Evolutionary conservation across 2,329 filamentous ascomycete genomes (phyloP).

Genomic region (Penicillium vulpinum): DNA sequence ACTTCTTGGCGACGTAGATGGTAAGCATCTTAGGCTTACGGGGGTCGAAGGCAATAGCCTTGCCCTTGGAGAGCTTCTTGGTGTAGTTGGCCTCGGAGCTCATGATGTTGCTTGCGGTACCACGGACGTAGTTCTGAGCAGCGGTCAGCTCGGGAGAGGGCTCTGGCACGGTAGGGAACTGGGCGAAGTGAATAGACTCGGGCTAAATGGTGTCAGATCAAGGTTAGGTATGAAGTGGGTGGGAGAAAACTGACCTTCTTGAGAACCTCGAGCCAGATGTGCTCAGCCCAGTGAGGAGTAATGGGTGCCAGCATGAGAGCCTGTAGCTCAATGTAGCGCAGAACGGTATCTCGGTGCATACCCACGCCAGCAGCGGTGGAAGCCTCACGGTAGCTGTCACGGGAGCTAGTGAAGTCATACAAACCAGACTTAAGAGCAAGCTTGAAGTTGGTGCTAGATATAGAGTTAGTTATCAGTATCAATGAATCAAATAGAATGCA

Average conservation of each 20-base stretch:
- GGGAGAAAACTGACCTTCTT: constrained; percentile 53
- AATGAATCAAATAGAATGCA: not conserved
- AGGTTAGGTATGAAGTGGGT: not conserved
- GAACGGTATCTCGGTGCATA: constrained; percentile 80
- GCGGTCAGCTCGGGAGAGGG: constrained; percentile 69
- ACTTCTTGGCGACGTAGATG: constrained; percentile 76
- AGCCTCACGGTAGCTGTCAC: constrained; percentile 87
- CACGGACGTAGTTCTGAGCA: constrained; percentile 77
- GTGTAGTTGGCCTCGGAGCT: constrained; percentile 72
- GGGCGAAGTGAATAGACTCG: constrained; percentile 74
- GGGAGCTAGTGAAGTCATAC: constrained; percentile 86
- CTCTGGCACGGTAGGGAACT: constrained; percentile 69
- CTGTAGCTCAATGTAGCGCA: constrained; percentile 83
- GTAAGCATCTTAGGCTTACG: constrained; percentile 89
- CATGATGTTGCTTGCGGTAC: constrained; percentile 74
- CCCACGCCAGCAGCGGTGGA: constrained; percentile 73
- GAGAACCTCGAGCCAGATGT: constrained; percentile 90
- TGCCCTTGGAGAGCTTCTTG: constrained; percentile 93
- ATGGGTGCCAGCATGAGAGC: constrained; percentile 79
- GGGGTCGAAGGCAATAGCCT: constrained; percentile 79
- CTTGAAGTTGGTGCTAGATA: constrained; percentile 69
- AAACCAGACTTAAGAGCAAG: constrained; percentile 81
- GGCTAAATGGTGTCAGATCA: constrained; percentile 44
- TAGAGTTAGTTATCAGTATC: constrained; percentile 15
- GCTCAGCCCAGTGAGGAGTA: constrained; percentile 90